Percentiles rank a stretch among this genome's conserved stretches.
Evolutionary conservation across 164 flowering plant genomes (phyloP).

Genomic region (Chloranthus sessilifolius): DNA sequence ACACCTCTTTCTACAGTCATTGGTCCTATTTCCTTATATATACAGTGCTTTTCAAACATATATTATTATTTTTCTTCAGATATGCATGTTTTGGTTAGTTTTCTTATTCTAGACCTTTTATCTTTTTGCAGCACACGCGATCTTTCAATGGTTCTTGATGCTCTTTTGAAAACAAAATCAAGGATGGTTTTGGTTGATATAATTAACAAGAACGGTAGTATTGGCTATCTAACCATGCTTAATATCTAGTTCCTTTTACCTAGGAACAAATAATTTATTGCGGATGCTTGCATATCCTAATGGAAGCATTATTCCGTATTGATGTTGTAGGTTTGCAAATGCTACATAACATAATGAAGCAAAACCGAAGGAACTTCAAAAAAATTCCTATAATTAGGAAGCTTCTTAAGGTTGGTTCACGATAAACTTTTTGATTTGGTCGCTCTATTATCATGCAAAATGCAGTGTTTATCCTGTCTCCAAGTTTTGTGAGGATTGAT

Average conservation of each 20-base stretch:
- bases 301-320: conserved; percentile 1
- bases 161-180: conserved; percentile 84
- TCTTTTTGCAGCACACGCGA: conserved; percentile 70
- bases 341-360: conserved; percentile 93
- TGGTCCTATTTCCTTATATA: conserved; percentile 1
- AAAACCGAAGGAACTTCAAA: conserved; percentile 59
- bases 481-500: no score
- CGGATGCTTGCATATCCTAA: neutral
- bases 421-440: no score
- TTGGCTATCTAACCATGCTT: no score
- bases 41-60: neutral
- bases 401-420: conserved; percentile 86
- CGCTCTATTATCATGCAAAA: no score
- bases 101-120: neutral
- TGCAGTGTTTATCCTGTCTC: no score
- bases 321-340: conserved; percentile 65
- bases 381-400: conserved; percentile 89
- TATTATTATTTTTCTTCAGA: neutral
- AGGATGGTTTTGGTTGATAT: conserved; percentile 72
- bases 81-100: neutral
- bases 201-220: conserved; percentile 81
- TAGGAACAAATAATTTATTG: neutral
- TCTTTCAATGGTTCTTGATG: conserved; percentile 96
- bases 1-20: no score
- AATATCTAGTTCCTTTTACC: conserved; percentile 1